phyloP scores from a whole-genome alignment of 2,329 filamentous ascomycete species.

The Talaromyces sp. region DNA sequence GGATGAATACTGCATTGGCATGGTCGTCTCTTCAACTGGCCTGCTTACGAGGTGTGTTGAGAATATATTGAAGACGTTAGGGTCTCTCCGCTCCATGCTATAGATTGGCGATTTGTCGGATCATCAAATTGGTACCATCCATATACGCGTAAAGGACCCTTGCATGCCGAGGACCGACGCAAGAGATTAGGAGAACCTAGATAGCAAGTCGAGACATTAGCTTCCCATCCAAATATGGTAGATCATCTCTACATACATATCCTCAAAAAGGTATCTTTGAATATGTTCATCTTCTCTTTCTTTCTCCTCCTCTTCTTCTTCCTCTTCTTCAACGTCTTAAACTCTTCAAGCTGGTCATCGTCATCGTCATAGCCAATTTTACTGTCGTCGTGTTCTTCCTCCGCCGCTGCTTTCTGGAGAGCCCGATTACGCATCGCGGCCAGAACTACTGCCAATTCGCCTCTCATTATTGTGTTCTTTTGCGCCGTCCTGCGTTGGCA shows the following conservation, averaged over 20 bases:
- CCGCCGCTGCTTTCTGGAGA: background rate
- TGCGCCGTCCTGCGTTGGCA: background rate
- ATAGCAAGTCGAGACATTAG: background rate
- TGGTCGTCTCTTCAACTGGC: too few relatives aligned
- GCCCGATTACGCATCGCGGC: background rate
- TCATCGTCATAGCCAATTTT: background rate
- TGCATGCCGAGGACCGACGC: background rate
- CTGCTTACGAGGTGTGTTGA: too few relatives aligned
- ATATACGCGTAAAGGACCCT: background rate
- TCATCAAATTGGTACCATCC: background rate
- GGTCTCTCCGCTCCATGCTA: background rate
- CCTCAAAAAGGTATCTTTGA: background rate
- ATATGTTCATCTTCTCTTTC: background rate
- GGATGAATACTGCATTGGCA: too few relatives aligned
- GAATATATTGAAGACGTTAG: too few relatives aligned
- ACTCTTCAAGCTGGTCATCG: background rate
- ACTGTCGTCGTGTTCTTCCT: background rate
- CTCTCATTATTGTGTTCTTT: background rate
- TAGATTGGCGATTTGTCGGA: background rate
- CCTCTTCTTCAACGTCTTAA: background rate
- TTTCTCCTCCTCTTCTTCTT: background rate
- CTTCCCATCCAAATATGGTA: too few relatives aligned
- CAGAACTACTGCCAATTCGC: background rate
- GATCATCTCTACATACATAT: background rate
- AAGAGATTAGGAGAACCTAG: conserved; percentile 4